Evolutionary conservation across 306 rosid species (phyloP).

Genomic region (Castanea sativa): DNA sequence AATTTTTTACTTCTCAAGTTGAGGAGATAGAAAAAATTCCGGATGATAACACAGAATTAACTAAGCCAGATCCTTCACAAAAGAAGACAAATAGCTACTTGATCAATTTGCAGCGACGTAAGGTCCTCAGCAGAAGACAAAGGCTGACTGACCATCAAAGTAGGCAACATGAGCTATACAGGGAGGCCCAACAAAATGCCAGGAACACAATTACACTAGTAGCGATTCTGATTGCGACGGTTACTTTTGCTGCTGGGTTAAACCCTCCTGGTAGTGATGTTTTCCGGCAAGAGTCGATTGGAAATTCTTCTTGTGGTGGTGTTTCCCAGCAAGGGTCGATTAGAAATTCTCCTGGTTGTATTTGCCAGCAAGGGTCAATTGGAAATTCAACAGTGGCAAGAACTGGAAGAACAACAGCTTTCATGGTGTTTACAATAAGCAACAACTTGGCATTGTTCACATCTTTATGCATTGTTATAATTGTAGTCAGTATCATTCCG

Average conservation of each 20-base stretch:
- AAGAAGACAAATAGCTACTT: neutral
- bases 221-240: constrained; percentile 60
- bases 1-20: neutral
- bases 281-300: too few species aligned
- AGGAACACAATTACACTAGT: constrained; percentile 61
- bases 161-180: constrained; percentile 42
- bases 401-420: constrained; percentile 36
- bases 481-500: constrained; percentile 71
- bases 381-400: constrained; percentile 38
- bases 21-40: constrained; percentile 5
- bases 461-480: constrained; percentile 56
- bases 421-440: constrained; percentile 62
- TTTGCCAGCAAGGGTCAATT: constrained; percentile 8
- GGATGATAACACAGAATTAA: constrained; percentile 17
- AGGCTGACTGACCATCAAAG: neutral
- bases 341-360: constrained; percentile 28
- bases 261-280: constrained; percentile 42
- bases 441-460: constrained; percentile 52
- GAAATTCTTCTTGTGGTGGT: constrained; percentile 5
- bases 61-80: constrained; percentile 5
- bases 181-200: constrained; percentile 58
- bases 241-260: constrained; percentile 58
- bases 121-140: constrained; percentile 26
- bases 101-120: constrained; percentile 13
- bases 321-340: constrained; percentile 42